phyloP scores from a whole-genome alignment of 768 basidiomycete genomes.

The Mycena galopus region DNA sequence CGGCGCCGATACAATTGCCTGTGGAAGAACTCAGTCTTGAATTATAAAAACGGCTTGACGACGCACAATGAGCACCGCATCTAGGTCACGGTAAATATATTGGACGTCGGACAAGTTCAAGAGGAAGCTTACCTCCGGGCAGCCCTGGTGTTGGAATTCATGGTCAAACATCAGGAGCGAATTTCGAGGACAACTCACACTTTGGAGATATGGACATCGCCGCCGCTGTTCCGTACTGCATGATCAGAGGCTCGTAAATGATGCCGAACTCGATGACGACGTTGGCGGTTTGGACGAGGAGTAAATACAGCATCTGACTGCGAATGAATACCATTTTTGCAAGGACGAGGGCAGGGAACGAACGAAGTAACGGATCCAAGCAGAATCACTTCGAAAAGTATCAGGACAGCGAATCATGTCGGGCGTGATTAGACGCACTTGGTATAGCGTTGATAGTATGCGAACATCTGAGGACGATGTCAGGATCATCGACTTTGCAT shows the following conservation, averaged over 20 bases:
- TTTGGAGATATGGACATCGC: neutral
- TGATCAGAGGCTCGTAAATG: constrained; percentile 27
- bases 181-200: too few relatives aligned
- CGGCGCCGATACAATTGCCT: constrained; percentile 23
- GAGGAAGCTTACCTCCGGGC: constrained; percentile 16
- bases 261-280: constrained; percentile 23
- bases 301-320: constrained; percentile 28
- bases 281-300: constrained; percentile 22
- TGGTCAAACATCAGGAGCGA: too few relatives aligned
- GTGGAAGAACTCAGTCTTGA: neutral
- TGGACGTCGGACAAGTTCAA: too few relatives aligned
- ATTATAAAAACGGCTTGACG: neutral
- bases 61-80: constrained; percentile 26
- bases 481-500: neutral
- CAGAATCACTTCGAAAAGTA: constrained; percentile 7
- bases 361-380: constrained; percentile 17
- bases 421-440: neutral
- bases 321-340: neutral
- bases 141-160: too few relatives aligned
- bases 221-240: constrained; percentile 8
- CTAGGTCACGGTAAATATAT: too few relatives aligned
- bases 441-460: neutral
- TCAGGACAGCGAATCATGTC: neutral
- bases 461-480: neutral
- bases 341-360: neutral